These are phyloP conservation scores for Parafenestella ontariensis DNA, from an alignment of 2,329 filamentous ascomycete species.

Conservation along the genomic window DNA sequence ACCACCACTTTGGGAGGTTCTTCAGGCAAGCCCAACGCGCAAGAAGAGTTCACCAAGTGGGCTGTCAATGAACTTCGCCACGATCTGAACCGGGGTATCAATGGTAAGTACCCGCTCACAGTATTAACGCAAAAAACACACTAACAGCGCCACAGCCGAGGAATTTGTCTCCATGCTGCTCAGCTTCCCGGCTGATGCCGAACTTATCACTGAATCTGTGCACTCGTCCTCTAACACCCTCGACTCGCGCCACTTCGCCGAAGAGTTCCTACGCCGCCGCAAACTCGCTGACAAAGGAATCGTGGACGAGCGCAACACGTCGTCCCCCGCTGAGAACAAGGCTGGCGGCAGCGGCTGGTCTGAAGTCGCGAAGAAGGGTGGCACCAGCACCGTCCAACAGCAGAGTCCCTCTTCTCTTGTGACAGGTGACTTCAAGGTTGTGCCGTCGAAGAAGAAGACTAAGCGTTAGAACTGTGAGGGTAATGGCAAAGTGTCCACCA, in stretches of 20 bases:
- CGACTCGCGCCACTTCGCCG: slow-evolving; percentile 90
- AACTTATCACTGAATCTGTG: slow-evolving; percentile 87
- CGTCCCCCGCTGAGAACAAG: slow-evolving; percentile 56
- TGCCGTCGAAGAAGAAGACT: slow-evolving; percentile 89
- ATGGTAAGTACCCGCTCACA: slow-evolving; percentile 59
- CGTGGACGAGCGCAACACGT: slow-evolving; percentile 71
- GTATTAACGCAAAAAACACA: background rate
- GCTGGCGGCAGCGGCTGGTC: slow-evolving; percentile 77
- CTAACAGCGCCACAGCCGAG: slow-evolving; percentile 65
- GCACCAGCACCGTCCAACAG: slow-evolving; percentile 54
- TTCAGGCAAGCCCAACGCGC: slow-evolving; percentile 66
- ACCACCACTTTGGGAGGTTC: slow-evolving; percentile 54
- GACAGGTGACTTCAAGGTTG: slow-evolving; percentile 82
- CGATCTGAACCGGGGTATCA: slow-evolving; percentile 72
- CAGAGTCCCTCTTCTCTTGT: slow-evolving; percentile 40
- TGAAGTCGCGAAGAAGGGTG: slow-evolving; percentile 97
- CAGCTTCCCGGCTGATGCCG: slow-evolving; percentile 75
- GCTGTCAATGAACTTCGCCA: slow-evolving; percentile 78
- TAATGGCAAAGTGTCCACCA: background rate
- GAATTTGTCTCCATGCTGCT: slow-evolving; percentile 80
- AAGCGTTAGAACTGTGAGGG: slow-evolving; percentile 42
- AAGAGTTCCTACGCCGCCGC: slow-evolving; percentile 92
- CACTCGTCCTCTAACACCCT: slow-evolving; percentile 88
- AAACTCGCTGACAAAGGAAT: slow-evolving; percentile 93
- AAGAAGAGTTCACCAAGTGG: slow-evolving; percentile 96